Evolutionary conservation across 495 filamentous ascomycete genomes (phyloP).

Genomic region (Podospora didyma): DNA sequence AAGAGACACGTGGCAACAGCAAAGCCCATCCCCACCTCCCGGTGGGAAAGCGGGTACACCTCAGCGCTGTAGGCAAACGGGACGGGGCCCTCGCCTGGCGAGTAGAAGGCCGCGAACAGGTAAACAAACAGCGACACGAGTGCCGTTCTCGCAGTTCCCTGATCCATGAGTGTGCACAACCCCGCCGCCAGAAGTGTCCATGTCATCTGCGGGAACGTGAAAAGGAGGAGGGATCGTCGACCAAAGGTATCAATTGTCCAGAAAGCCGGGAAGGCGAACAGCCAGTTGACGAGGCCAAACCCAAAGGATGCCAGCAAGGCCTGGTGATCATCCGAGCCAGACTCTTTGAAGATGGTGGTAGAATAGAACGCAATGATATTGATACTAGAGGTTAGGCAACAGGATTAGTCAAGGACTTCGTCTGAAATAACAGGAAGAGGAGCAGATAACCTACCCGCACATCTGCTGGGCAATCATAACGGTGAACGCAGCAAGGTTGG

Average conservation of each 20-base stretch:
- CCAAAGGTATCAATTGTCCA: slow-evolving; percentile 86
- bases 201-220: slow-evolving; percentile 83
- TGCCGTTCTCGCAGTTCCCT: slow-evolving; percentile 50
- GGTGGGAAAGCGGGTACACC: slow-evolving; percentile 70
- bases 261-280: slow-evolving; percentile 80
- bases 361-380: slow-evolving; percentile 88
- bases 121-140: slow-evolving; percentile 69
- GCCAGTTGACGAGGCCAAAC: slow-evolving; percentile 76
- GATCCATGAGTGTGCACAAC: slow-evolving; percentile 60
- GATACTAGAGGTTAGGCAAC: slow-evolving; percentile 36
- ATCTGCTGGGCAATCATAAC: slow-evolving; percentile 83
- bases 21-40: slow-evolving; percentile 72
- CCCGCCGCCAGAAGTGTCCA: slow-evolving; percentile 73
- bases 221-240: slow-evolving; percentile 68
- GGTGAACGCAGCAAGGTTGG: slow-evolving; percentile 55
- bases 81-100: slow-evolving; percentile 76
- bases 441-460: slow-evolving; percentile 45
- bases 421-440: neutral
- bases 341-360: slow-evolving; percentile 64
- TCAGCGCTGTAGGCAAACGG: slow-evolving; percentile 80
- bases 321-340: slow-evolving; percentile 51
- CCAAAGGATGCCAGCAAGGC: slow-evolving; percentile 73
- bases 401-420: neutral
- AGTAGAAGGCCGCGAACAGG: slow-evolving; percentile 70
- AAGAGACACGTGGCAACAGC: slow-evolving; percentile 66